phyloP scores from a whole-genome alignment of 2,329 filamentous ascomycete species.

The Xylariaceae sp. region DNA sequence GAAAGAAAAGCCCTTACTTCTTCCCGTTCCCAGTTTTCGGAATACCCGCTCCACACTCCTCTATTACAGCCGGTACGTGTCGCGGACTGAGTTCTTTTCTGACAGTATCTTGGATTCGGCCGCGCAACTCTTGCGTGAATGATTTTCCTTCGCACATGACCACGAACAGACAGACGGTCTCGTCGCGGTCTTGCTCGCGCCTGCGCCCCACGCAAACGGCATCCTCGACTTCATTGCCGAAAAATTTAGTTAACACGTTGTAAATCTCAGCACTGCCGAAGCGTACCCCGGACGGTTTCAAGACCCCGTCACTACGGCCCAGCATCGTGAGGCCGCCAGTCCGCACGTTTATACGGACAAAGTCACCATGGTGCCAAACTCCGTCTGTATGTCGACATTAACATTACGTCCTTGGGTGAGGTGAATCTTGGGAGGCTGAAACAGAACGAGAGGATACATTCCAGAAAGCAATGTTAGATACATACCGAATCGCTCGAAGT shows the following conservation, averaged over 20 bases:
- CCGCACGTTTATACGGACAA: slow-evolving; percentile 62
- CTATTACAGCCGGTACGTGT: slow-evolving; percentile 81
- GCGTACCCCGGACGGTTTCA: slow-evolving; percentile 87
- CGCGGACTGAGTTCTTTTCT: slow-evolving; percentile 77
- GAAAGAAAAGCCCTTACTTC: slow-evolving; percentile 61
- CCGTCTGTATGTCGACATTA: no score
- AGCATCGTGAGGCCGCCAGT: slow-evolving; percentile 86
- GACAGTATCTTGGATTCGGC: slow-evolving; percentile 63
- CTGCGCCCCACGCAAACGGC: slow-evolving; percentile 82
- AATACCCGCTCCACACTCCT: slow-evolving; percentile 74
- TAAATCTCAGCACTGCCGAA: slow-evolving; percentile 97
- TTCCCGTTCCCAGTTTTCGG: slow-evolving; percentile 93
- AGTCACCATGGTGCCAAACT: slow-evolving; percentile 99
- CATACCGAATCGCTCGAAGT: slow-evolving; percentile 81
- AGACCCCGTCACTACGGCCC: slow-evolving; percentile 83
- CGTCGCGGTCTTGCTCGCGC: slow-evolving; percentile 67
- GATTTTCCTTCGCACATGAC: slow-evolving; percentile 60
- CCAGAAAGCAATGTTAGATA: no score
- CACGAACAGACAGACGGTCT: slow-evolving; percentile 84
- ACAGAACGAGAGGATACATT: no score
- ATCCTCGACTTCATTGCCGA: slow-evolving; percentile 73
- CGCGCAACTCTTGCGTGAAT: slow-evolving; percentile 58
- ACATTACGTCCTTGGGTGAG: no score
- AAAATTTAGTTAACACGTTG: slow-evolving; percentile 83
- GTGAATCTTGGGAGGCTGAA: no score